A percentile compares a stretch with the other conserved stretches of the same genome.
Conservation (phyloP, 495 filamentous ascomycete genomes). For the Acidiella bohemica region DNA sequence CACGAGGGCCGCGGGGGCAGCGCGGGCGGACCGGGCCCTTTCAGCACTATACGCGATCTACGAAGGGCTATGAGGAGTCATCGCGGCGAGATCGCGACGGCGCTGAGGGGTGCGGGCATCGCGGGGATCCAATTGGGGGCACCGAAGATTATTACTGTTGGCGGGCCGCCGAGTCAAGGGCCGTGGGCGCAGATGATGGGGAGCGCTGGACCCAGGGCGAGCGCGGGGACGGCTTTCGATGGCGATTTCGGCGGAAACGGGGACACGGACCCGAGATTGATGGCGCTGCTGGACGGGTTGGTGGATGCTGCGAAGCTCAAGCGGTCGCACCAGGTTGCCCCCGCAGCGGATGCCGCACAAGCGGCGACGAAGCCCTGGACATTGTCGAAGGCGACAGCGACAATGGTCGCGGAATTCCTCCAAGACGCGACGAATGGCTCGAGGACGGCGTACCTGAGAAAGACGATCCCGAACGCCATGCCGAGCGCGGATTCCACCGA, state of each 20-base stretch:
- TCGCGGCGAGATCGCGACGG: conserved; percentile 1
- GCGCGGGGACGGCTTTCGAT: neutral
- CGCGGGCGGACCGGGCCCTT: neutral
- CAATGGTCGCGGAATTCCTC: neutral
- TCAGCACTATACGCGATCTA: conserved; percentile 6
- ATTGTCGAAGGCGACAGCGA: neutral
- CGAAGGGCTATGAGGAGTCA: conserved; percentile 5
- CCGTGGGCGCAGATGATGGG: neutral
- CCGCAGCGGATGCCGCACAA: neutral
- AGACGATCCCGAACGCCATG: neutral
- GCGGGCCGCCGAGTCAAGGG: neutral
- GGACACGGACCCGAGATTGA: conserved; percentile 7
- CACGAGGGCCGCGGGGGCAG: conserved; percentile 4
- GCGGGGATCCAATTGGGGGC: neutral
- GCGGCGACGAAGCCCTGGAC: neutral
- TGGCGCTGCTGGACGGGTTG: conserved; percentile 11
- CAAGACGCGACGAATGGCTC: neutral
- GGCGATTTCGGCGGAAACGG: too few relatives aligned
- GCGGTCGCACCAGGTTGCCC: too few relatives aligned
- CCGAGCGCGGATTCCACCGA: too few relatives aligned
- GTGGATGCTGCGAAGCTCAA: conserved; percentile 11
- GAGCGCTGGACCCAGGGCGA: too few relatives aligned
- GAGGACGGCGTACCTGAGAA: too few relatives aligned
- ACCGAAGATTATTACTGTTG: neutral
- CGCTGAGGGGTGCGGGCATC: conserved; percentile 9